Evolutionary conservation across 169 alveolate species (phyloP).

Genomic region (Perkinsus marinus): DNA sequence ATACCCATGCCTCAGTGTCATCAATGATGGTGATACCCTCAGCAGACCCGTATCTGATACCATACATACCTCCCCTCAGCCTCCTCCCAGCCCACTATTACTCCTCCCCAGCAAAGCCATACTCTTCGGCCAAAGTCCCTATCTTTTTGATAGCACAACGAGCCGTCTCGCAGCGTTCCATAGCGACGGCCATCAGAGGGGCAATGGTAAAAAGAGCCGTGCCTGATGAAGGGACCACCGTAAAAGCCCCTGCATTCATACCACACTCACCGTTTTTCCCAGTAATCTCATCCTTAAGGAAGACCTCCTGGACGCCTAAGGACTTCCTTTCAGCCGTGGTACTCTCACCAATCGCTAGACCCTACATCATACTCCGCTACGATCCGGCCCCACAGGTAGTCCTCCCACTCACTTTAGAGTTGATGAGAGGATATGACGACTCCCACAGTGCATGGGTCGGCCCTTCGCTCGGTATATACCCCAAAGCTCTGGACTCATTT

Average conservation of each 20-base stretch:
- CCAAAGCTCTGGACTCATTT: background rate
- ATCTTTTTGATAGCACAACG: background rate
- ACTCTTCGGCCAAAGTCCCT: background rate
- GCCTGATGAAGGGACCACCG: background rate
- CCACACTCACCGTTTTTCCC: background rate
- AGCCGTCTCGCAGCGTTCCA: constrained; percentile 5
- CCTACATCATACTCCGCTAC: background rate
- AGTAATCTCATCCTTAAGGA: background rate
- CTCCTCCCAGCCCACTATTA: background rate
- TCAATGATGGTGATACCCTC: background rate
- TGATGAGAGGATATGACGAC: background rate
- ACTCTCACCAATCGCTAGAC: background rate
- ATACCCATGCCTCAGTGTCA: background rate
- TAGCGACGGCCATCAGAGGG: background rate
- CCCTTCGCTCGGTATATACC: background rate
- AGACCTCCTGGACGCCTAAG: background rate
- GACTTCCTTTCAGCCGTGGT: background rate
- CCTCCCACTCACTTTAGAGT: background rate
- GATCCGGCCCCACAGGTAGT: background rate
- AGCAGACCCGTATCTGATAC: background rate
- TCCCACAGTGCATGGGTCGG: background rate
- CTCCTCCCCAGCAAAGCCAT: constrained; percentile 1
- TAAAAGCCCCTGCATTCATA: background rate
- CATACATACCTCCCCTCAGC: background rate
- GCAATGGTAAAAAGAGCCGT: background rate